Base-by-base conservation (phyloP, 2,329 filamentous ascomycete genomes). In the Cladophialophora yegresii region DNA sequence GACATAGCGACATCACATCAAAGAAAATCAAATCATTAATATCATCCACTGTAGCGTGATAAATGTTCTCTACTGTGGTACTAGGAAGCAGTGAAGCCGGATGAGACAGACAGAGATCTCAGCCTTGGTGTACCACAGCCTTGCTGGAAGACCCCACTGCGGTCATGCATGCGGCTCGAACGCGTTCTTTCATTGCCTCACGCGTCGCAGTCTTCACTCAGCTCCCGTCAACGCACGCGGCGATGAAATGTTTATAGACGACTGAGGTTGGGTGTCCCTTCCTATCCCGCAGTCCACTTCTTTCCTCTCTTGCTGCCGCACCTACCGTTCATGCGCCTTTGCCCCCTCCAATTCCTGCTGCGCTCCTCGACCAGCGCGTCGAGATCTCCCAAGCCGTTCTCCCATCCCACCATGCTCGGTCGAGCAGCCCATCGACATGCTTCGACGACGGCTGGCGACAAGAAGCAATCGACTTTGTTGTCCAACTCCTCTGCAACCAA, bases 371-470 rank as follows among this genome's bases (percentile, higher is more conserved):
- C 65, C 57, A 33, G 61, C 66, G 62, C 63, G n/a, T 55, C 66
- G 62, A 66, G 62, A 61, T 62, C 64, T 56, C 68, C 68, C 10
- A 69, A 61, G 47, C 40, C 60, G 23, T 70, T 68, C 57, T 45
- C 69, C 36, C 63, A 63, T 61, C 55, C 65, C 50, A 67, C 64
- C 33, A 71, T 71, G 70, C 51, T 70, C 30, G 30, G 49, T 59
- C 54, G 61, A 57, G 69, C 67, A 12, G 45, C 63, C 13, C 56
- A 56, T 36, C 61, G 57, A 54, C 58, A 70, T 65, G 66, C 68
- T n/a, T 69, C 68, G 22, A 51, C 66, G 10, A 26, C 33, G 28
- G 58, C 61, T 7, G 36, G 26, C 8, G 67, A 65, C 54, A 69
- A 67, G 40, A 68, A 56, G 30, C 65, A 69, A 47, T 62, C 64